phyloP scores from a whole-genome alignment of 805 yeast genomes.

The Kurtzmaniella cleridarum region DNA sequence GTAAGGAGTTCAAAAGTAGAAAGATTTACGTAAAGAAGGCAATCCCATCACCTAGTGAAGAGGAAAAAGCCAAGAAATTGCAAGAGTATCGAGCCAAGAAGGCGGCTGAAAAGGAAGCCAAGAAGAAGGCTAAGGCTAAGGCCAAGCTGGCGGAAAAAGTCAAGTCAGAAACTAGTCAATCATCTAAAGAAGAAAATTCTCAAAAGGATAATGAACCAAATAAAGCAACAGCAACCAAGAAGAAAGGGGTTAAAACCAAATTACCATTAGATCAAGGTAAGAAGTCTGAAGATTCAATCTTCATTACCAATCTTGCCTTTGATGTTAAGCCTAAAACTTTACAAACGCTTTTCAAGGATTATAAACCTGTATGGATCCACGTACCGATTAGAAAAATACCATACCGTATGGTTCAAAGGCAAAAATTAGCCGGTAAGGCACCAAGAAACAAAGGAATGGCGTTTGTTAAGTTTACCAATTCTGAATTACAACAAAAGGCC shows the following conservation, averaged over 20 bases:
- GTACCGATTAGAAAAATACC: constrained; percentile 53
- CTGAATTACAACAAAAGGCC: constrained; percentile 66
- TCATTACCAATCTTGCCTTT: constrained; percentile 56
- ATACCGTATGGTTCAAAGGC: constrained; percentile 34
- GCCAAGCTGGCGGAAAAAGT: constrained; percentile 4
- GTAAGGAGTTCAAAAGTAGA: constrained; percentile 41
- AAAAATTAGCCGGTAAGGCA: constrained; percentile 41
- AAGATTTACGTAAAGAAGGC: constrained; percentile 50
- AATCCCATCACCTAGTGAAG: constrained; percentile 45
- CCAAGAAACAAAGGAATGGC: constrained; percentile 55
- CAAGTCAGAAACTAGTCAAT: constrained; percentile 9
- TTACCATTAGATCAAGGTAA: constrained; percentile 34
- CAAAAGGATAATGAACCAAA: constrained; percentile 1
- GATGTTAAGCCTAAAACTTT: constrained; percentile 44
- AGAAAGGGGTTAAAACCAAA: constrained; percentile 5
- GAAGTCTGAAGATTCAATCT: constrained; percentile 54
- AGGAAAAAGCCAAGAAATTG: constrained; percentile 32
- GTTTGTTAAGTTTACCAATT: constrained; percentile 53
- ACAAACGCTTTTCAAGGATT: constrained; percentile 40
- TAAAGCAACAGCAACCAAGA: constrained; percentile 4
- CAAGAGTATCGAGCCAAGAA: constrained; percentile 28
- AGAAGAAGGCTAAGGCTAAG: constrained; percentile 14
- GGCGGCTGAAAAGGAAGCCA: constrained; percentile 14
- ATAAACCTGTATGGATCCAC: constrained; percentile 51
- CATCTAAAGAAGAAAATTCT: constrained; percentile 7